Base-by-base conservation (phyloP, 1,284 basidiomycete species). In the Ustilago cynodontis region DNA sequence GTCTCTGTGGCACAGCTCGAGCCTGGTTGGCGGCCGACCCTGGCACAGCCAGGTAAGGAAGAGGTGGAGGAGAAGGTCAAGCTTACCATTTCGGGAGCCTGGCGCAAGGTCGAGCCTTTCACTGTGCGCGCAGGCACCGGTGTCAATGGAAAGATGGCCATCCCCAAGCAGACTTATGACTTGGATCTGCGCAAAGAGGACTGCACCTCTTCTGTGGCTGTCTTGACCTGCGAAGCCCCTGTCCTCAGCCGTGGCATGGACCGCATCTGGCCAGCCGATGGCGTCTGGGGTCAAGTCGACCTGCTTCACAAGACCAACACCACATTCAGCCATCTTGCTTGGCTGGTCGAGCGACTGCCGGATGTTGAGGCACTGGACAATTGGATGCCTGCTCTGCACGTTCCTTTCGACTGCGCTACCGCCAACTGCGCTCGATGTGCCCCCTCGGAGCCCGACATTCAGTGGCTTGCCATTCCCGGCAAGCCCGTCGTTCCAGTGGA, bases 391-490 rank as follows among this genome's bases (percentile, higher is more conserved):
- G 71, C 66, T 13, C 54, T 62, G 13, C 67, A 72, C 55, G 67
- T 59, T 47, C 47, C 54, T 5, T 75, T 75, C 49, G 55, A 63
- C 47, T 64, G 62, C 53, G 71, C 76, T 22, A 71, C 75, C 16
- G 88, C 41, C 58, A 74, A 49, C 29, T 92, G 93, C 86, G 88
- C 90, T 68, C 88, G 91, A 5, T 97, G 95, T 86, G 93, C 94
- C 0, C 95, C 95, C 0, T 88, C 87, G 2, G 87, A 92, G 5
- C 95, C 95, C 0, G 88, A 88, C 22, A 88, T 96, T 52, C 89
- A 91, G 56, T 97, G 94, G 94, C 87, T 88, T 18, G 64, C 71
- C 9, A 39, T 77, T 14, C 65, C 67, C 47, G 71, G 65, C 50
- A 70, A 74, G 20, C 70, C 76, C 31, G 71, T 73, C 22, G 52